Conservation (phyloP, 2,329 filamentous ascomycete genomes). For the Dichotomopilus funicola region DNA sequence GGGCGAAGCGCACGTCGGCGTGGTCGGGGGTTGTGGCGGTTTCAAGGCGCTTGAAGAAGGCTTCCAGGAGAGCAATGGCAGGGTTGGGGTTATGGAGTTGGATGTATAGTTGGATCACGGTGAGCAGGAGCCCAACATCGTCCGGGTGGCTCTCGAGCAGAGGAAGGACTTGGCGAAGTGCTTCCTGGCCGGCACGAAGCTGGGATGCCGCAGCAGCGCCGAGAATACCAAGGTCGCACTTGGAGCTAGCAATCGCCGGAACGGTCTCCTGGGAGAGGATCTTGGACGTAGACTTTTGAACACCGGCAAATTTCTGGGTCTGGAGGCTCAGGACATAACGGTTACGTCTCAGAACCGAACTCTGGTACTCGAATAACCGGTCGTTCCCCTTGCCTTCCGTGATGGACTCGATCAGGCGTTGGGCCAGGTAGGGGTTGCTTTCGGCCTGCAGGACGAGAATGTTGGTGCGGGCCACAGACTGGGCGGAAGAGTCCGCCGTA, state of each 20-base stretch:
- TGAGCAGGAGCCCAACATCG: slow-evolving; percentile 74
- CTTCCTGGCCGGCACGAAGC: slow-evolving; percentile 56
- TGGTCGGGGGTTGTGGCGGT: slow-evolving; percentile 48
- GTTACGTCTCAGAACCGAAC: slow-evolving; percentile 55
- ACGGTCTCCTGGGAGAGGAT: slow-evolving; percentile 31
- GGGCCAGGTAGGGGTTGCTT: slow-evolving; percentile 61
- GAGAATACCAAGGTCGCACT: slow-evolving; percentile 38
- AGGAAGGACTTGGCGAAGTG: slow-evolving; percentile 62
- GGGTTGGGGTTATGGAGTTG: slow-evolving; percentile 63
- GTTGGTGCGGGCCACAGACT: slow-evolving; percentile 63
- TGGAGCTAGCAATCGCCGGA: slow-evolving; percentile 22
- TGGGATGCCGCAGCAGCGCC: slow-evolving; percentile 68
- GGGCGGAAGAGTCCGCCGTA: slow-evolving; percentile 60
- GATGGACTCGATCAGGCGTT: slow-evolving; percentile 53
- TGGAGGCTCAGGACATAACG: slow-evolving; percentile 57
- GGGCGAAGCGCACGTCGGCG: slow-evolving; percentile 69
- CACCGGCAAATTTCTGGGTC: slow-evolving; percentile 61
- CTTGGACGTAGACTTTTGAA: slow-evolving; percentile 42
- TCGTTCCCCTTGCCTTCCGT: slow-evolving; percentile 48
- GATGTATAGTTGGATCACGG: slow-evolving; percentile 75
- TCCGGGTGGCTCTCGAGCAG: slow-evolving; percentile 67
- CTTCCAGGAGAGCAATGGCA: slow-evolving; percentile 68
- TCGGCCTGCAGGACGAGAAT: slow-evolving; percentile 36
- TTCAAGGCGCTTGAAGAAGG: slow-evolving; percentile 67
- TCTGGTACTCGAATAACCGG: slow-evolving; percentile 67